Conservation (phyloP, 306 rosid species). For the Cercis canadensis region DNA sequence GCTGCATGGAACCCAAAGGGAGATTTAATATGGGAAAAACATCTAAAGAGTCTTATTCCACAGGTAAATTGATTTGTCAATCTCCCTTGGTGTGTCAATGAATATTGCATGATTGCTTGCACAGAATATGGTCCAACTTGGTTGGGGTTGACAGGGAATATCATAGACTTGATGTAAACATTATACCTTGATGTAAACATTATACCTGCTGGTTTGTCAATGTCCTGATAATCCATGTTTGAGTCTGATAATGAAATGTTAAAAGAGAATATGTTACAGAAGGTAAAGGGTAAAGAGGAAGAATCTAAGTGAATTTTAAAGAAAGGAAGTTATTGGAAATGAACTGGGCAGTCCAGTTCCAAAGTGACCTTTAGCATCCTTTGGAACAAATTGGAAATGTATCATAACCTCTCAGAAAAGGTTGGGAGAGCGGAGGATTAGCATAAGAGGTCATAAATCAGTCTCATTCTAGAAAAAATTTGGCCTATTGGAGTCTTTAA, state of each 20-base stretch:
- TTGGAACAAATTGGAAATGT: background rate
- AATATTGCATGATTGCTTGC: slow-evolving; percentile 13
- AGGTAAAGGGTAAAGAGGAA: slow-evolving; percentile 4
- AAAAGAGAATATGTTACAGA: background rate
- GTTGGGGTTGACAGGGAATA: slow-evolving; percentile 21
- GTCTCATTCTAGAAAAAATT: background rate
- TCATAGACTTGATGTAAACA: background rate
- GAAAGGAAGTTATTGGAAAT: slow-evolving; percentile 18
- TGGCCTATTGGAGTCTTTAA: background rate
- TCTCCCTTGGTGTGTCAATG: slow-evolving; percentile 30
- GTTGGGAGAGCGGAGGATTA: background rate
- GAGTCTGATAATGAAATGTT: no score
- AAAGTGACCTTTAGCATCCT: background rate
- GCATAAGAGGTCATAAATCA: background rate
- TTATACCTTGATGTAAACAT: background rate
- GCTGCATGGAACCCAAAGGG: slow-evolving; percentile 98
- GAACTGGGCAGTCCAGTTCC: background rate
- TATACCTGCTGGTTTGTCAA: no score
- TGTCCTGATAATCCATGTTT: no score
- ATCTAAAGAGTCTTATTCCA: slow-evolving; percentile 93
- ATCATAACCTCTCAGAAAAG: background rate
- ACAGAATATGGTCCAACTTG: background rate
- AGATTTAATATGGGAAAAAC: slow-evolving; percentile 81
- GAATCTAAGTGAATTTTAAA: background rate
- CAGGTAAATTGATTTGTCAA: slow-evolving; percentile 57